These are phyloP conservation scores for Arctostaphylos glauca DNA, from an alignment of 148 eudicot species.

Conservation along the genomic window DNA sequence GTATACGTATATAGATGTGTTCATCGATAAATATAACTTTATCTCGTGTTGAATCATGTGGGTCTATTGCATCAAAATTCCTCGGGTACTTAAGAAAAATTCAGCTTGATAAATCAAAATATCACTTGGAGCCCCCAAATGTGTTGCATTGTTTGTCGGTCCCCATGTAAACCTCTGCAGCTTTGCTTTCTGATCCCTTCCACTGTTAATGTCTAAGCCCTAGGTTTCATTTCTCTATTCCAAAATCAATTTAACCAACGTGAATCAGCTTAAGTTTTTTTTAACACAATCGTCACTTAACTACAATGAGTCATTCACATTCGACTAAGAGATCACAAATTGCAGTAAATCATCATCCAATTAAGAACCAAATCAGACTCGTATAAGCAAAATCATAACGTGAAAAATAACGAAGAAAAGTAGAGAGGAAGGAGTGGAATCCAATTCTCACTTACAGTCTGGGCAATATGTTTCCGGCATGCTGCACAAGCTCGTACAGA, in stretches of 20 bases:
- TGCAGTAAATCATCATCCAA: background rate
- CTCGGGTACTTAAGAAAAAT: background rate
- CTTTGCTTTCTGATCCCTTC: background rate
- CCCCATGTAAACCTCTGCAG: background rate
- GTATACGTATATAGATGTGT: background rate
- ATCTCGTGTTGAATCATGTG: background rate
- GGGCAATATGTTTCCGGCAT: conserved; percentile 96
- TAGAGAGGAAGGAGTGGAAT: background rate
- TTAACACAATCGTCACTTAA: background rate
- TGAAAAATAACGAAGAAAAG: background rate
- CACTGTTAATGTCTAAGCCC: background rate
- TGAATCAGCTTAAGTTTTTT: background rate
- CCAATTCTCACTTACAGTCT: conserved; percentile 64
- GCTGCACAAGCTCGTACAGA: conserved; percentile 96
- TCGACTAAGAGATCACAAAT: background rate
- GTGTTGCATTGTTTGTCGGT: background rate
- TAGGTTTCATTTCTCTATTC: background rate
- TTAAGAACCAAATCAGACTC: background rate
- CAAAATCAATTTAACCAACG: background rate
- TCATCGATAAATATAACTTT: background rate
- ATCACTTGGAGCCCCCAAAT: background rate
- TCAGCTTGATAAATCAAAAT: background rate
- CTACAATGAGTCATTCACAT: background rate
- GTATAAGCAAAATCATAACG: background rate
- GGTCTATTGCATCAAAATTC: background rate